A percentile compares a stretch with the other conserved stretches of the same genome.
phyloP scores from a whole-genome alignment of 148 eudicot genomes.

The Cornus controversa region DNA sequence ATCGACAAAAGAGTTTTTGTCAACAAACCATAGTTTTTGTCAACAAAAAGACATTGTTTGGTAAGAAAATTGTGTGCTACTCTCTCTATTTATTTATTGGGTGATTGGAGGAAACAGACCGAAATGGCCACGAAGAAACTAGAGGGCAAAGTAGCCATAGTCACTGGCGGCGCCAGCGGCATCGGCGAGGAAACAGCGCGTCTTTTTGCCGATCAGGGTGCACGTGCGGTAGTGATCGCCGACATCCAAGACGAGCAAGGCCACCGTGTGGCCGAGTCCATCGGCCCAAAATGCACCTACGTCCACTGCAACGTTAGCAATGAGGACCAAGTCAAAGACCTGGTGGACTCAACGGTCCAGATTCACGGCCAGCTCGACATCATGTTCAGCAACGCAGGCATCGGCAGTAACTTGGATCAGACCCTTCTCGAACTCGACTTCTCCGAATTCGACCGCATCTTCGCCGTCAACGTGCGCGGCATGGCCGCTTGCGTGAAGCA shows the following conservation, averaged over 20 bases:
- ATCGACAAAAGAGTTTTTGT: too few relatives aligned
- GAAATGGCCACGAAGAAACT: too few relatives aligned
- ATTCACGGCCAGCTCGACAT: slow-evolving; percentile 4
- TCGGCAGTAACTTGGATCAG: neutral
- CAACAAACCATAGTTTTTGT: too few relatives aligned
- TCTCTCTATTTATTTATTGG: too few relatives aligned
- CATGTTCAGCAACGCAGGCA: neutral
- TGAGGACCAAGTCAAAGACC: neutral
- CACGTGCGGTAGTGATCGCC: slow-evolving; percentile 12
- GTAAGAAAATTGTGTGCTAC: too few relatives aligned
- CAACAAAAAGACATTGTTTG: too few relatives aligned
- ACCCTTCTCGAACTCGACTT: neutral
- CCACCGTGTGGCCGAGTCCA: neutral
- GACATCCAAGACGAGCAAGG: slow-evolving; percentile 18
- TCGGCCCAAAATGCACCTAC: slow-evolving; percentile 10
- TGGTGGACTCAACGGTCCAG: neutral
- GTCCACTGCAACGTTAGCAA: slow-evolving; percentile 8
- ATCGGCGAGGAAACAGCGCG: slow-evolving; percentile 4
- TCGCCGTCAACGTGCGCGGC: neutral
- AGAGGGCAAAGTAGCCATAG: too few relatives aligned
- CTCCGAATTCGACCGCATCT: neutral
- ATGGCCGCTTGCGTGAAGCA: neutral
- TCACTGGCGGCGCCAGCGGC: slow-evolving; percentile 15
- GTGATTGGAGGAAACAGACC: too few relatives aligned
- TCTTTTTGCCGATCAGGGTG: slow-evolving; percentile 15